Conservation (phyloP, 768 basidiomycete species). For the Strobilomyces confusus region DNA sequence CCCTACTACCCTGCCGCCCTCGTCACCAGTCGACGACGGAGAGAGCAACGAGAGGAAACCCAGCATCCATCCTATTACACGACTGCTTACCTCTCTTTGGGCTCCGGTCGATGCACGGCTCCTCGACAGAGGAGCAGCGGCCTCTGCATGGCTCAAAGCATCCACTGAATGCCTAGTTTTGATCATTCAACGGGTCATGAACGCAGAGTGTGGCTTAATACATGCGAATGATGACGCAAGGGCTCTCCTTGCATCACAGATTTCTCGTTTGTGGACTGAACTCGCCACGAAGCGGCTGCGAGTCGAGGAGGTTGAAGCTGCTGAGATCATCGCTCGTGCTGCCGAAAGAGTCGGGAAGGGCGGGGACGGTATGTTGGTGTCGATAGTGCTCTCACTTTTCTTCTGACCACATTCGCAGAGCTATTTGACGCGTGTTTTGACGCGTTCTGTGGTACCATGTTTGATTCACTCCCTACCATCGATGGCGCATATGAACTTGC, state of each 20-base stretch:
- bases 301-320: slow-evolving; percentile 42
- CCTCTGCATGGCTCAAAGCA: slow-evolving; percentile 61
- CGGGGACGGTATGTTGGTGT: slow-evolving; percentile 36
- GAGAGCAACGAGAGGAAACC: background rate
- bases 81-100: slow-evolving; percentile 79
- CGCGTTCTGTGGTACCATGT: slow-evolving; percentile 29
- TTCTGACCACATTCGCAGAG: slow-evolving; percentile 25
- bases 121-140: slow-evolving; percentile 19
- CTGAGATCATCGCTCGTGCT: slow-evolving; percentile 41
- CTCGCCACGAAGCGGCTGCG: slow-evolving; percentile 42
- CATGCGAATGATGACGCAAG: slow-evolving; percentile 4
- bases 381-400: slow-evolving; percentile 24
- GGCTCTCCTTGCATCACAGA: slow-evolving; percentile 42
- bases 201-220: slow-evolving; percentile 1
- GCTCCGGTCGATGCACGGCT: slow-evolving; percentile 54
- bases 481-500: slow-evolving; percentile 29
- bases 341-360: slow-evolving; percentile 41
- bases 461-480: background rate
- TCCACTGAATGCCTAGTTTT: slow-evolving; percentile 71
- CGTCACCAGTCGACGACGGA: background rate
- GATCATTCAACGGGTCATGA: slow-evolving; percentile 36
- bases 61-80: slow-evolving; percentile 32
- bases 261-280: slow-evolving; percentile 47
- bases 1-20: slow-evolving; percentile 14
- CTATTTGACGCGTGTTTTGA: slow-evolving; percentile 52